phyloP scores from a whole-genome alignment of 352 stramenopile genomes.

The Chrysophaeum taylorii region DNA sequence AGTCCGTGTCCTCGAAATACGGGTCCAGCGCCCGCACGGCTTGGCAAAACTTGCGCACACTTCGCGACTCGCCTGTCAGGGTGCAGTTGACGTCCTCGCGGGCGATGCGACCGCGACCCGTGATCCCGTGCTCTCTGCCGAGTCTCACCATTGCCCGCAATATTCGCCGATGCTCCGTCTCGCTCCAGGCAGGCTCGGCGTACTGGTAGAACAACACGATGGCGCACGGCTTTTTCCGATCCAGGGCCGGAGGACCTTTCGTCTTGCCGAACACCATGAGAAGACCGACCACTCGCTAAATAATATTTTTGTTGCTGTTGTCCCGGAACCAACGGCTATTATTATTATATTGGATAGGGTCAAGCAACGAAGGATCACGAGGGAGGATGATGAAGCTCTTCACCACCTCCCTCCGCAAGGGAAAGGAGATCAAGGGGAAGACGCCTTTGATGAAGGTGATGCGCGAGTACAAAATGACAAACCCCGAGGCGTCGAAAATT shows the following conservation, averaged over 20 bases:
- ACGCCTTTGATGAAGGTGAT: neutral
- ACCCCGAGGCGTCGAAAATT: neutral
- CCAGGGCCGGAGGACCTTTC: too few species aligned
- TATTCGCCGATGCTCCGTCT: slow-evolving; percentile 37
- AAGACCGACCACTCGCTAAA: too few species aligned
- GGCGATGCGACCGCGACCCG: slow-evolving; percentile 49
- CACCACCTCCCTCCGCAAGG: too few species aligned
- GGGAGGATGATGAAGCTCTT: too few species aligned
- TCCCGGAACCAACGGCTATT: too few species aligned
- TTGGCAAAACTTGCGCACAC: slow-evolving; percentile 11
- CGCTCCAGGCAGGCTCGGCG: slow-evolving; percentile 49
- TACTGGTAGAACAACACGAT: slow-evolving; percentile 67
- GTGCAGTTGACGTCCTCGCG: slow-evolving; percentile 60
- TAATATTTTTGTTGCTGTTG: too few species aligned
- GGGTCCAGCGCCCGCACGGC: slow-evolving; percentile 38
- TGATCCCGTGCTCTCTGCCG: slow-evolving; percentile 32
- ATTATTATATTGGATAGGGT: too few species aligned
- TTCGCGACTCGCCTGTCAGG: slow-evolving; percentile 33
- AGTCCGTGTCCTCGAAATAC: slow-evolving; percentile 54
- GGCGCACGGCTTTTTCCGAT: too few species aligned
- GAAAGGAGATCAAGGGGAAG: neutral
- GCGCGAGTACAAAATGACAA: neutral
- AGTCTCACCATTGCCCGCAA: slow-evolving; percentile 24
- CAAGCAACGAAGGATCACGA: too few species aligned
- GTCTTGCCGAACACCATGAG: too few species aligned